Evolutionary conservation across 495 filamentous ascomycete genomes (phyloP).

Genomic region (Penicillium daleae): DNA sequence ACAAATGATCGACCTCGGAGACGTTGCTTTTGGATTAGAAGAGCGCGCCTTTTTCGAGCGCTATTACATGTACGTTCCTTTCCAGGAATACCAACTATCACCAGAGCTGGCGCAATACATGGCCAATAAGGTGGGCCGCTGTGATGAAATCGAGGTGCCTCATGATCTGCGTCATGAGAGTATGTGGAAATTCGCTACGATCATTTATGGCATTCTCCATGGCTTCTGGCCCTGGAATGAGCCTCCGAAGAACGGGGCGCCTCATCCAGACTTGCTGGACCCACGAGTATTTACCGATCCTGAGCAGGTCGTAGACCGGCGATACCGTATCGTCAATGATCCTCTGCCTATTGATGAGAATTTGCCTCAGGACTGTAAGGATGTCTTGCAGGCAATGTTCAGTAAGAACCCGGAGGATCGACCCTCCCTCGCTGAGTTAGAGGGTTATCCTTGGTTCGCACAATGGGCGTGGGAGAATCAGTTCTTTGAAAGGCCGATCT

Average conservation of each 20-base stretch:
- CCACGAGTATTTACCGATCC: not conserved
- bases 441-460: conserved; percentile 28
- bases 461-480: conserved; percentile 22
- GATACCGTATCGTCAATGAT: conserved; percentile 23
- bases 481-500: conserved; percentile 20
- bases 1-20: conserved; percentile 30
- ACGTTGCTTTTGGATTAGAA: conserved; percentile 19
- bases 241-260: conserved; percentile 2
- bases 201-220: conserved; percentile 30
- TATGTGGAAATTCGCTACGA: conserved; percentile 30
- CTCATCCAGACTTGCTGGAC: conserved; percentile 5
- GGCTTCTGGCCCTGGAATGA: conserved; percentile 35
- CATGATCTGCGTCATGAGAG: conserved; percentile 15
- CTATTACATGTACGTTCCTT: conserved; percentile 9
- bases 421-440: conserved; percentile 21
- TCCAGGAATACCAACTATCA: conserved; percentile 29
- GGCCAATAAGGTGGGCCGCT: not conserved
- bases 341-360: conserved; percentile 22
- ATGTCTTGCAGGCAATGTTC: conserved; percentile 30
- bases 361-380: conserved; percentile 33
- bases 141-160: not conserved
- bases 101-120: conserved; percentile 25
- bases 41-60: conserved; percentile 9
- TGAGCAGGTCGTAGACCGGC: conserved; percentile 5
- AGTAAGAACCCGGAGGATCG: conserved; percentile 20